These are phyloP conservation scores for Botrytis sinoallii DNA, from an alignment of 2,329 filamentous ascomycete species.

Conservation along the genomic window DNA sequence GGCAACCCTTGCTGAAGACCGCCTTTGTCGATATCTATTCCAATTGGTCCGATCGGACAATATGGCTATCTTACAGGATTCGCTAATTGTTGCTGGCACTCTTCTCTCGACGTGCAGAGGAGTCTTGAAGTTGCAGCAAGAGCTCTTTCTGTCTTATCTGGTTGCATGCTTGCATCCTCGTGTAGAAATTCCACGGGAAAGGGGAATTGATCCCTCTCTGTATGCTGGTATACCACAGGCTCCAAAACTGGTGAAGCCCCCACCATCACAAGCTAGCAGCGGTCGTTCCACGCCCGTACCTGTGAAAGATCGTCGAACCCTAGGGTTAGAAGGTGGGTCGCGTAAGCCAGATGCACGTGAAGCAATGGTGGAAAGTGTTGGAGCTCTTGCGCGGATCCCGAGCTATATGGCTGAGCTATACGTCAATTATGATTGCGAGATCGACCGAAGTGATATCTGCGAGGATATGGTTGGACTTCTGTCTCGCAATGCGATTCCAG, in stretches of 20 bases:
- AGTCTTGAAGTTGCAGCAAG: conserved; percentile 92
- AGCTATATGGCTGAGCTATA: conserved; percentile 95
- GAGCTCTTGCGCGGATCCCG: conserved; percentile 86
- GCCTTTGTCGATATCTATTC: conserved; percentile 89
- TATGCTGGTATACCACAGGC: conserved; percentile 92
- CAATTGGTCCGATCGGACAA: conserved; percentile 96
- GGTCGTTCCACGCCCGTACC: conserved; percentile 87
- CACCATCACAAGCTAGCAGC: conserved; percentile 70
- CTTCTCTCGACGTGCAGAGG: conserved; percentile 84
- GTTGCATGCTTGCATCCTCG: conserved; percentile 90
- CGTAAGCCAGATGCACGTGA: conserved; percentile 93
- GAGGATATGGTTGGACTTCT: conserved; percentile 93
- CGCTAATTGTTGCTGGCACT: conserved; percentile 86
- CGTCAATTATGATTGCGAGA: conserved; percentile 96
- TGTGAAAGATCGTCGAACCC: conserved; percentile 85
- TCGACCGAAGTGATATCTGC: conserved; percentile 85
- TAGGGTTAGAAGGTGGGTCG: conserved; percentile 87
- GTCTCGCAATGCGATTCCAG: conserved; percentile 90
- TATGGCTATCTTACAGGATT: conserved; percentile 90
- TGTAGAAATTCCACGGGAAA: conserved; percentile 89
- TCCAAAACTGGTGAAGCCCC: conserved; percentile 78
- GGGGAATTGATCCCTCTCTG: conserved; percentile 83
- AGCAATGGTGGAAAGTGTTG: conserved; percentile 97
- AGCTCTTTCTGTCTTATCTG: conserved; percentile 90
- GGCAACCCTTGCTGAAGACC: conserved; percentile 84